phyloP scores from a whole-genome alignment of 805 yeast species.

The Brettanomyces sp. region DNA sequence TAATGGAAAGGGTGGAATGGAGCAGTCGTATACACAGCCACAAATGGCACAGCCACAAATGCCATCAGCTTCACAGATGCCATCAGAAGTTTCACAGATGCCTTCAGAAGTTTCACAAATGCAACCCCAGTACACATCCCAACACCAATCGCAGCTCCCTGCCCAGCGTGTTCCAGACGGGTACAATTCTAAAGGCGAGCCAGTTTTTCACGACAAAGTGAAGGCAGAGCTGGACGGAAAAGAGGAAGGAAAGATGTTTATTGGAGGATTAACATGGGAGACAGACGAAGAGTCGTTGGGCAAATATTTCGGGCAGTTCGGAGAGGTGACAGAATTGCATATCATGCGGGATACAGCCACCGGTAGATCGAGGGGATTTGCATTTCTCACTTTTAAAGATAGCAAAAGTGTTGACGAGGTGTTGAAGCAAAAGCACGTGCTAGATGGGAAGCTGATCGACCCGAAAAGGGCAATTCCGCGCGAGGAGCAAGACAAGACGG shows the following conservation, averaged over 20 bases:
- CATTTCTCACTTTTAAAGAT: constrained; percentile 78
- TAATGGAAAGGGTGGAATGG: background rate
- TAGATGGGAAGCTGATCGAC: constrained; percentile 94
- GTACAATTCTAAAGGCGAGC: background rate
- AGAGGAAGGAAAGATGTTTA: constrained; percentile 86
- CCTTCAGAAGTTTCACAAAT: background rate
- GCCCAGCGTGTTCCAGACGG: background rate
- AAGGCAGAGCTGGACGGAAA: constrained; percentile 44
- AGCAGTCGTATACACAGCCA: constrained; percentile 7
- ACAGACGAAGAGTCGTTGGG: constrained; percentile 82
- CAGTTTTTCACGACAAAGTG: constrained; percentile 19
- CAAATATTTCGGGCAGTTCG: constrained; percentile 78
- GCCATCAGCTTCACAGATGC: constrained; percentile 8
- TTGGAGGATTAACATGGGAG: constrained; percentile 98
- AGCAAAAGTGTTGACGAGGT: constrained; percentile 82
- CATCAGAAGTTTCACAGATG: constrained; percentile 3
- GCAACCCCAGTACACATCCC: constrained; percentile 7
- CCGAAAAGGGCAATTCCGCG: constrained; percentile 96
- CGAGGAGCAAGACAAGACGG: constrained; percentile 94
- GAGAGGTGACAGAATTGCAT: constrained; percentile 79
- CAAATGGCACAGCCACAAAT: constrained; percentile 4
- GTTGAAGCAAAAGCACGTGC: constrained; percentile 72
- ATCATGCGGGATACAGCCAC: constrained; percentile 86
- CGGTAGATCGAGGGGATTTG: constrained; percentile 92
- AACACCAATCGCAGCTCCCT: constrained; percentile 11